These are phyloP conservation scores for Passiflora organensis DNA, from an alignment of 345 rosid species.

Conservation along the genomic window DNA sequence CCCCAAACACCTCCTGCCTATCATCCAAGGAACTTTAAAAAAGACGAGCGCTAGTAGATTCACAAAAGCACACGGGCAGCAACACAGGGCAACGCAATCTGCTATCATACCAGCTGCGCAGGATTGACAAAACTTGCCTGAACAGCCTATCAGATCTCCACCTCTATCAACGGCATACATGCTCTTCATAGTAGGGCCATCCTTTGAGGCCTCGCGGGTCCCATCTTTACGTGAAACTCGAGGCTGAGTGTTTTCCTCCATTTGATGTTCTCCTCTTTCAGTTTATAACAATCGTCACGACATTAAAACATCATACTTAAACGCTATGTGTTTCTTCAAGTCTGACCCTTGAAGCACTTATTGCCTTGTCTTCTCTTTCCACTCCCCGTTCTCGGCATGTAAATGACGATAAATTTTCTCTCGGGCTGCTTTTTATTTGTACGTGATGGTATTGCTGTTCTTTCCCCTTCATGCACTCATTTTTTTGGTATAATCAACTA, in stretches of 20 bases:
- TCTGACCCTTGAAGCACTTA: too few relatives aligned
- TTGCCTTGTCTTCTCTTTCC: too few relatives aligned
- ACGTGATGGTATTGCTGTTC: background rate
- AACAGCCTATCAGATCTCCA: conserved; percentile 38
- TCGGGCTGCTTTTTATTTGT: background rate
- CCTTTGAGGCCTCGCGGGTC: conserved; percentile 12
- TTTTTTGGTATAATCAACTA: too few relatives aligned
- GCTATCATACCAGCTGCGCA: conserved; percentile 67
- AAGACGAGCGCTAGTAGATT: conserved; percentile 59
- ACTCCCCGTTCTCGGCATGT: too few relatives aligned
- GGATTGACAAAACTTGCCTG: conserved; percentile 61
- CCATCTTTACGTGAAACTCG: conserved; percentile 35
- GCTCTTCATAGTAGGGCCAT: conserved; percentile 18
- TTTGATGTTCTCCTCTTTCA: conserved; percentile 28
- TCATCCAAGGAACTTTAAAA: conserved; percentile 65
- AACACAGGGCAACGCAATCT: conserved; percentile 82
- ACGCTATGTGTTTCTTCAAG: too few relatives aligned
- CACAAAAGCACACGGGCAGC: conserved; percentile 79
- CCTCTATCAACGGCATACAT: conserved; percentile 20
- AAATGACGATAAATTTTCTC: too few relatives aligned
- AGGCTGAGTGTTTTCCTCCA: conserved; percentile 45
- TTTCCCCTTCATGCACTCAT: conserved; percentile 5
- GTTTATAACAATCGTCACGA: conserved; percentile 11
- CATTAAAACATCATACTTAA: background rate
- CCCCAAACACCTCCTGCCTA: conserved; percentile 55